These are phyloP conservation scores for Daldinia caldariorum DNA, from an alignment of 495 filamentous ascomycete genomes.

Conservation along the genomic window DNA sequence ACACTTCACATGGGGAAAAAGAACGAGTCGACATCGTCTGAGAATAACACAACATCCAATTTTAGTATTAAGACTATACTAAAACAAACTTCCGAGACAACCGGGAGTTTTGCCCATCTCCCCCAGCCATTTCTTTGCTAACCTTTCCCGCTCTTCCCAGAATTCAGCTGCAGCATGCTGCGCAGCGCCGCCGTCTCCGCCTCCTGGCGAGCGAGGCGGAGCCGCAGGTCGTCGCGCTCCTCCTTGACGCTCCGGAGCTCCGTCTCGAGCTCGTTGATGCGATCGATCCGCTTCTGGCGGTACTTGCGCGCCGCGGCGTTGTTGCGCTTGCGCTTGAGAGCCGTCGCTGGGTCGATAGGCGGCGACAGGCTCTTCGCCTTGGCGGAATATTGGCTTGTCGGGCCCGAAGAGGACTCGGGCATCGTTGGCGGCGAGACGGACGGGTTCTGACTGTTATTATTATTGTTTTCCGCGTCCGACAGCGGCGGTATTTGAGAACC, in stretches of 20 bases:
- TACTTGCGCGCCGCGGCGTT: constrained; percentile 76
- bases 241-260: constrained; percentile 66
- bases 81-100: constrained; percentile 18
- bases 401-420: constrained; percentile 34
- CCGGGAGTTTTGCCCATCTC: neutral
- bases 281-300: constrained; percentile 74
- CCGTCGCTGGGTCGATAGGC: constrained; percentile 38
- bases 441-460: constrained; percentile 5
- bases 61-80: constrained; percentile 31
- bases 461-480: constrained; percentile 19
- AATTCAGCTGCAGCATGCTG: constrained; percentile 54
- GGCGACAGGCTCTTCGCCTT: constrained; percentile 40
- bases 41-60: constrained; percentile 43
- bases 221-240: constrained; percentile 72
- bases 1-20: constrained; percentile 34
- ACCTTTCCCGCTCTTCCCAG: constrained; percentile 38
- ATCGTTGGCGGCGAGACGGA: constrained; percentile 33
- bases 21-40: constrained; percentile 60
- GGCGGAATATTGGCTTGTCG: constrained; percentile 3
- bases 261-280: constrained; percentile 69
- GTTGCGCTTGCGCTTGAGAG: constrained; percentile 70
- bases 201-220: constrained; percentile 70
- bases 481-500: constrained; percentile 20
- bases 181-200: constrained; percentile 63
- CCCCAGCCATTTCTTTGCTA: constrained; percentile 26